Percentiles rank a stretch among this genome's conserved stretches.
Evolutionary conservation across 2,329 filamentous ascomycete species (phyloP).

Genomic region (Eutypa lata): DNA sequence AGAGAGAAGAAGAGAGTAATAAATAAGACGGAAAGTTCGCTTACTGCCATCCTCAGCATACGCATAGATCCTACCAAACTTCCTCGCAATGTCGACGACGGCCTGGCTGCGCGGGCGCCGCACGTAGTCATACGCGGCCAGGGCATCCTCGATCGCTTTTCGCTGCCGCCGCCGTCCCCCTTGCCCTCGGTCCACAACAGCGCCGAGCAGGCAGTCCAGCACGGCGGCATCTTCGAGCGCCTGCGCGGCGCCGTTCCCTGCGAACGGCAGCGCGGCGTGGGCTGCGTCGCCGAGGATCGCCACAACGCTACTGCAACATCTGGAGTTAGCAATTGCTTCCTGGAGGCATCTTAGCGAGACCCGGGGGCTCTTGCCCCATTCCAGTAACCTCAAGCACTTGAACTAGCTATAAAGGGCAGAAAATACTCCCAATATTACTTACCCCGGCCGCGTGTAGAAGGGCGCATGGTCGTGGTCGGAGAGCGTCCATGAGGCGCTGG

Average conservation of each 20-base stretch:
- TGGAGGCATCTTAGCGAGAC: too few relatives aligned
- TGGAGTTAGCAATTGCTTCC: too few relatives aligned
- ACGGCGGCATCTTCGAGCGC: conserved; percentile 35
- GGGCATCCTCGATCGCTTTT: conserved; percentile 16
- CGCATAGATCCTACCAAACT: conserved; percentile 25
- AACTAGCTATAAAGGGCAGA: too few relatives aligned
- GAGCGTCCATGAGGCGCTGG: conserved; percentile 28
- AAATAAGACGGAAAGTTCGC: background rate
- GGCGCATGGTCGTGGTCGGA: conserved; percentile 33
- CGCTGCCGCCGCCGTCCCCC: background rate
- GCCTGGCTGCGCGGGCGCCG: conserved; percentile 27
- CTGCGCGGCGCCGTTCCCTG: conserved; percentile 34
- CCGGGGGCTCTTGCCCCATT: too few relatives aligned
- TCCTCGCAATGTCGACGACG: conserved; percentile 27
- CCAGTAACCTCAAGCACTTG: too few relatives aligned
- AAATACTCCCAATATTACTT: too few relatives aligned
- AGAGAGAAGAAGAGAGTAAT: background rate
- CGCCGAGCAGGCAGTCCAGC: conserved; percentile 22
- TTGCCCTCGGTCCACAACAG: conserved; percentile 4
- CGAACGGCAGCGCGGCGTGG: conserved; percentile 32
- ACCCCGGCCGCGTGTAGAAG: conserved; percentile 17
- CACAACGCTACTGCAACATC: too few relatives aligned
- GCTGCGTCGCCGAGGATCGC: conserved; percentile 33
- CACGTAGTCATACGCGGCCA: conserved; percentile 25
- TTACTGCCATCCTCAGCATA: conserved; percentile 20